These are phyloP conservation scores for Ministeria vibrans DNA, from an alignment of 78 protist species.

Conservation along the genomic window DNA sequence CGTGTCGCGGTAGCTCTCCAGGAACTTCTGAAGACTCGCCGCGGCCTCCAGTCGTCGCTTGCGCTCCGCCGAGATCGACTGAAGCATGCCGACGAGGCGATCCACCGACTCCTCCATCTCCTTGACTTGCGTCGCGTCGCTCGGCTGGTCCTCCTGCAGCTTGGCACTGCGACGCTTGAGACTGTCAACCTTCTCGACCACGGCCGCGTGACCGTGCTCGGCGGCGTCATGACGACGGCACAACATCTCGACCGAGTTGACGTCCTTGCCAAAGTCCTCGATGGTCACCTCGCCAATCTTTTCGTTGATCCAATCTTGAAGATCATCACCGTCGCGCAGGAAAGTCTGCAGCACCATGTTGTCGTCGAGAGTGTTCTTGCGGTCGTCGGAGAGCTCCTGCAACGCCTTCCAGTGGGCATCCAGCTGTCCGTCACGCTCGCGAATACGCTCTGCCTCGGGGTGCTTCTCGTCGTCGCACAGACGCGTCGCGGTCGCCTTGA, in stretches of 20 bases:
- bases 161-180: background rate
- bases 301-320: background rate
- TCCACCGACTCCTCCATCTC: background rate
- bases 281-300: background rate
- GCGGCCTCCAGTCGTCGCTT: background rate
- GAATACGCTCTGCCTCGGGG: background rate
- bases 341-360: background rate
- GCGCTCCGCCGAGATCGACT: background rate
- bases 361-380: background rate
- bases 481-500: background rate
- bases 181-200: background rate
- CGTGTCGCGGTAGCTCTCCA: background rate
- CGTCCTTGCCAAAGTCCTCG: background rate
- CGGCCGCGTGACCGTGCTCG: background rate
- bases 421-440: background rate
- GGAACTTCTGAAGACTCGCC: background rate
- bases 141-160: background rate
- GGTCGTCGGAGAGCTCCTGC: too few species aligned
- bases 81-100: background rate
- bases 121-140: background rate
- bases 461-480: background rate
- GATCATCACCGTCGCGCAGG: slow-evolving; percentile 1
- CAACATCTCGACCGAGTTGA: background rate
- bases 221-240: background rate
- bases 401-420: background rate